phyloP scores from a whole-genome alignment of 164 flowering plant species.

The Hamamelis virginiana region DNA sequence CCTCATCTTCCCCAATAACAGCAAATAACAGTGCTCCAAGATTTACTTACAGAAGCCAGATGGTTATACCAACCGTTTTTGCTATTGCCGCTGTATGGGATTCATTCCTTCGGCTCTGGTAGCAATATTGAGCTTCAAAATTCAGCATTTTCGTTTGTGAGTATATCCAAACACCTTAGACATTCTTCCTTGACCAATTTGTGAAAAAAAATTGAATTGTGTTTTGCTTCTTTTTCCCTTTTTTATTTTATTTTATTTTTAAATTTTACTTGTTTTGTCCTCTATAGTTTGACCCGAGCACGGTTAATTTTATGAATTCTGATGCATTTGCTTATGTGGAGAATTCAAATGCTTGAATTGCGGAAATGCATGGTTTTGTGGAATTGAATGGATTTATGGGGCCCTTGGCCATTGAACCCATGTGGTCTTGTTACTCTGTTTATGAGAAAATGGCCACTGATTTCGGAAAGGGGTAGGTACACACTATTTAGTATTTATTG shows the following conservation, averaged over 20 bases:
- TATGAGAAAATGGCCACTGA: neutral
- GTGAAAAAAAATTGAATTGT: slow-evolving; percentile 8
- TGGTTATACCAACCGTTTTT: slow-evolving; percentile 41
- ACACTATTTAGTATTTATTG: too few species aligned
- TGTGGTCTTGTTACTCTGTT: neutral
- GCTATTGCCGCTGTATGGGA: slow-evolving; percentile 56
- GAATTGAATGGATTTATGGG: neutral
- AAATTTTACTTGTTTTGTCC: neutral
- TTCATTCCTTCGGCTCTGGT: slow-evolving; percentile 35
- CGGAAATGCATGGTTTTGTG: neutral
- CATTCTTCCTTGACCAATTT: slow-evolving; percentile 12
- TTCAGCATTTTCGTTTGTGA: neutral
- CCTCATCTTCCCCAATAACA: slow-evolving; percentile 33
- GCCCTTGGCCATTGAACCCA: neutral
- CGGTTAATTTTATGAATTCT: neutral
- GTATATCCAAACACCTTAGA: neutral
- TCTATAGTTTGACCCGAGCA: neutral
- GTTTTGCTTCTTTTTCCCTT: neutral
- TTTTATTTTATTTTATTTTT: neutral
- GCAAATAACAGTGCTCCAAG: slow-evolving; percentile 30
- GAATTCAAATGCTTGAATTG: slow-evolving; percentile 9
- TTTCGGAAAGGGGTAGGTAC: too few species aligned
- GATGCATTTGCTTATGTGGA: neutral
- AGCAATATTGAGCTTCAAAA: neutral
- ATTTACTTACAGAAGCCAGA: slow-evolving; percentile 18